Base-by-base conservation (phyloP, 257 asterid genomes). In the Coffea canephora region DNA sequence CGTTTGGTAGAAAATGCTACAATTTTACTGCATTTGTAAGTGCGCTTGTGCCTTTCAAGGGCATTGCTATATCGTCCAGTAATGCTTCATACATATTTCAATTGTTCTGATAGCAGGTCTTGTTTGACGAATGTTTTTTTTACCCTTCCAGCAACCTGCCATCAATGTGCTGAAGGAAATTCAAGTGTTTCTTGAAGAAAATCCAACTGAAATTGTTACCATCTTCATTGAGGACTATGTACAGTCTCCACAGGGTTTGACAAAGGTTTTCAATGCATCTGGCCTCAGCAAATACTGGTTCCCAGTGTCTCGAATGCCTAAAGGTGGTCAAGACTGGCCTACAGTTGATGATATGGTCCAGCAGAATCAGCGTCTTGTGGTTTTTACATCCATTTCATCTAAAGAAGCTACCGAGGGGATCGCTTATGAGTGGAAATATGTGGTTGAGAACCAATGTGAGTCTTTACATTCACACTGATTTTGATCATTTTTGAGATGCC, bases 221-320 rank as follows among this genome's bases (percentile, higher is more conserved):
- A 87, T 94, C 74, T 93, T 94, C 85, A 77, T 94, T 36, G 98
- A 94, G 89, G 98, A 94, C 83, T 94, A 94, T 78, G 98, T 93
- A 70, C 71, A 80, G 46, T 77, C 97, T 57, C 90, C 96, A 61
- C 90, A 77, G 80, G 97, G 91, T 82, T 81, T 94, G 88, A 69
- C 91, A 23, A 89, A 54, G 77, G 90, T 91, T 80, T 94, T 94
- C 69, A 91, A 85, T 75, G 93, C 92, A 66, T 83, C 98, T 62
- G 97, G 98, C 31, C 92, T 93, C 45, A 89, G 74, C 84, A 83
- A 78, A 61, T 94, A 90, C 87, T 45, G 82, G 88, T 93, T 93
- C 86, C 98, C 98, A 0, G 82, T 89, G 27, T 84, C 95, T 76
- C 83, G 27, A 79, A 94, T 94, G 96, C 98, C 98, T 39, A 84